phyloP scores from a whole-genome alignment of 106 monocot genomes.

The Amphibolis antarctica region DNA sequence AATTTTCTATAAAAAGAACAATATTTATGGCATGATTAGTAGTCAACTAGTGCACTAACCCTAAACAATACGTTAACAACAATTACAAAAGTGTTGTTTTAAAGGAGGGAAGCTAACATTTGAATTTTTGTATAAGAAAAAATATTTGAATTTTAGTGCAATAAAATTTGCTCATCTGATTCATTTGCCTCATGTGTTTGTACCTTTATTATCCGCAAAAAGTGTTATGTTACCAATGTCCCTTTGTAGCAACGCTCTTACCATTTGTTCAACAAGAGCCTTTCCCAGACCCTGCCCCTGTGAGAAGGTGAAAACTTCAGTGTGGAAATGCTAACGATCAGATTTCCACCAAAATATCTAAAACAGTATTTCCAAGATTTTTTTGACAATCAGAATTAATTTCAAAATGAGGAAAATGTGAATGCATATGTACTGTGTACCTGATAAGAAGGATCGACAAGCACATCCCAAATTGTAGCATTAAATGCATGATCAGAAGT shows the following conservation, averaged over 20 bases:
- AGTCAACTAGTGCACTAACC: too few relatives aligned
- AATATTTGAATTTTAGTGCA: too few relatives aligned
- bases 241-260: slow-evolving; percentile 65
- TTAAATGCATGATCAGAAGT: slow-evolving; percentile 99
- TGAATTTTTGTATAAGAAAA: too few relatives aligned
- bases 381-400: too few relatives aligned
- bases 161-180: too few relatives aligned
- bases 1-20: too few relatives aligned
- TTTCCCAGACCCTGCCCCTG: slow-evolving; percentile 95
- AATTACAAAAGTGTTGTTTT: too few relatives aligned
- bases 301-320: slow-evolving; percentile 4
- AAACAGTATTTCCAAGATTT: neutral
- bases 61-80: too few relatives aligned
- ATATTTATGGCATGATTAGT: too few relatives aligned
- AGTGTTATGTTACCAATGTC: slow-evolving; percentile 95
- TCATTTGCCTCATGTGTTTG: too few relatives aligned
- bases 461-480: slow-evolving; percentile 99
- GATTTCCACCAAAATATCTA: neutral
- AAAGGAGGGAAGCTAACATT: too few relatives aligned
- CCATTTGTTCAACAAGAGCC: slow-evolving; percentile 72
- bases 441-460: slow-evolving; percentile 98
- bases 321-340: neutral
- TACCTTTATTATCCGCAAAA: slow-evolving; percentile 95
- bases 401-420: too few relatives aligned
- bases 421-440: slow-evolving; percentile 14